Evolutionary conservation across 345 rosid genomes (phyloP), one percentile per base, ranked within the genome.

Genomic region (Populus euphratica): DNA sequence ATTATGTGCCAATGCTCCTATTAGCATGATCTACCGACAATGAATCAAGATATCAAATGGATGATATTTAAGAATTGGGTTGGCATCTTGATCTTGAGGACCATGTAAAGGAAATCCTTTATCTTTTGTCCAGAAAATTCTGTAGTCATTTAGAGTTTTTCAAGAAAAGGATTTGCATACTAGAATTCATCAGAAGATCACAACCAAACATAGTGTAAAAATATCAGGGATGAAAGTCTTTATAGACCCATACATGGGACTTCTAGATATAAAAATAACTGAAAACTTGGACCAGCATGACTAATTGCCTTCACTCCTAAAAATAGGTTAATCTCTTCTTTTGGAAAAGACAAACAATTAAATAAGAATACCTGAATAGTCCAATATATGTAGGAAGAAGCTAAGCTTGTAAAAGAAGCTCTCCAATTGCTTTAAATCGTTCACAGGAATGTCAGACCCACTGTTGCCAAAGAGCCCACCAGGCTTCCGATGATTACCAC

Each of bases 401-500:
- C 97, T 84, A 81, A 96, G 98, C 87, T 96, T 96, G 91, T 96
- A 96, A 85, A 96, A 96, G 89, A 94, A 94, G 44, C 91, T 88
- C 86, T 96, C 99, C 84, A 96, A 81, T 84, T 88, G 99, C 89
- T 96, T 96, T 70, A 94, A 80, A 82, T 96, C 99, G 84, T 88
- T 92, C 64, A 89, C 89, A 72, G 97, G 99, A 83, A 96, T 93
- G 84, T 96, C 99, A 85, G 99, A 96, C 68, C 97, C 99, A 78
- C 89, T 90, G 79, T 96, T 96, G 70, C 99, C 97, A 88, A 96
- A 96, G 69, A 96, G 95, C 20, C 99, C 99, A 68, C 98, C 99
- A 56, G 98, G 98, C 83, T 90, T 94, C 87, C 99, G 88, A 73
- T 94, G 94, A 90, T 96, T 94, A 76, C 99, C 99, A 75, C 99